Evolutionary conservation across 805 yeast genomes (phyloP), one percentile per base, ranked within the genome.

Genomic region (Starmerella khaoyaiensis): DNA sequence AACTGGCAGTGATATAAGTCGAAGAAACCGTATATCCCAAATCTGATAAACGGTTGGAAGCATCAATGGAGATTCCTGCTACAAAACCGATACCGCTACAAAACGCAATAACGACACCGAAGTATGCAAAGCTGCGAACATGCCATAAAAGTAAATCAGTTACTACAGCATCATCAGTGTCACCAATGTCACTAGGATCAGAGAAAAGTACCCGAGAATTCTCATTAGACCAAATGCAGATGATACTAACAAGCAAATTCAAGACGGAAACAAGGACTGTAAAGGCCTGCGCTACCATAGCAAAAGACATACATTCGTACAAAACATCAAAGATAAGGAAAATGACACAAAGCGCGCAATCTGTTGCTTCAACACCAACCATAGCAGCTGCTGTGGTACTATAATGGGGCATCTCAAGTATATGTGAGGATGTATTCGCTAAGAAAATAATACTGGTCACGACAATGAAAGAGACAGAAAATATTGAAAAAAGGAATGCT

Each of bases 11-110:
- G 28, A 42, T 44, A 28, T 46, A 39, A 14, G 47, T 37, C 19
- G 36, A n/a, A n/a, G 46, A 33, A n/a, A 44, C 27, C 9, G 50
- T 35, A 10, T 44, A 37, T 4, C 41, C 42, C 10, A 41, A 27
- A 15, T 45, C 49, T 4, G 45, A 39, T 18, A 53, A 37, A 1
- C 58, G 51, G 33, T 51, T 47, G 15, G 41, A 31, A 2, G 49
- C 52, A 20, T 45, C 44, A 3, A 46, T 35, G 3, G 45, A 33
- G 11, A 47, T 23, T 5, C 50, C 45, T 4, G 51, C 33, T 8
- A 42, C 47, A 16, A 49, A 31, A 4, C 57, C 57, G 10, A 51
- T 37, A 21, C 54, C 55, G 5, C 48, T 49, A 3, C 47, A 24
- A 17, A 42, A 41, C 2, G 49, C 45, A 4, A 51, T 28, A 12